Base-by-base conservation (phyloP, 148 eudicot genomes). In the Heliosperma pusillum region DNA sequence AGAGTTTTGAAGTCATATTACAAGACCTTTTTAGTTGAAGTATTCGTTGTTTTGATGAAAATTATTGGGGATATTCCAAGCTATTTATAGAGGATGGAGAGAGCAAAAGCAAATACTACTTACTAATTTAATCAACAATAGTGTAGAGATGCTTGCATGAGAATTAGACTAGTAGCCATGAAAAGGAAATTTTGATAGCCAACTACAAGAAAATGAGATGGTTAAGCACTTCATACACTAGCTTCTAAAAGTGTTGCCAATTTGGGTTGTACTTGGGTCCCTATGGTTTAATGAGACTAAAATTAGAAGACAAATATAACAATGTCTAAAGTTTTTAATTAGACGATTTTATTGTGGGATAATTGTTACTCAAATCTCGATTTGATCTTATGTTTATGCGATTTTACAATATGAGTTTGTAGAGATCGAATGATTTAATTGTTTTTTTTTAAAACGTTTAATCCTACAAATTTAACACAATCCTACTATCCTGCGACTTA, bases 21-120 rank as follows among this genome's bases (percentile, higher is more conserved):
- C 20, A 29, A 53, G 52, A 55, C 44, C 61, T 75, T 65, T 74
- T 29, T 40, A 7, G 13, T 45, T 33, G 70, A 45, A 17, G 60
- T 45, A 19, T 1, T 27, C 47, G 26, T 61, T 17, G 36, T 73
- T 16, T 36, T 53, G 27, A 65, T 75, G 71, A 12, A 20, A 24
- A 68, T 26, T 65, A 19, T 65, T 52, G 65, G 77, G 30, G 19
- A 27, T 7, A 69, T 10, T 45, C 45, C 1, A 36, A 22, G 27
- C 52, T 57, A 72, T 72, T 72, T 72, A 72, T 72, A 72, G 75
- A 27, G 42, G 10, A 16, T 26, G 30, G 10, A 27, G 30, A 11
- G 29, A 24, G 73, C 40, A 10, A 11, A 44, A 67, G 4, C 3
- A 21, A 5, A 11, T 26, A 61, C 42, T 7, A 36, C 42, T 36